Evolutionary conservation across 2,329 filamentous ascomycete species (phyloP), one percentile per base, ranked within the genome.

Genomic region (Neofusicoccum laricinum): DNA sequence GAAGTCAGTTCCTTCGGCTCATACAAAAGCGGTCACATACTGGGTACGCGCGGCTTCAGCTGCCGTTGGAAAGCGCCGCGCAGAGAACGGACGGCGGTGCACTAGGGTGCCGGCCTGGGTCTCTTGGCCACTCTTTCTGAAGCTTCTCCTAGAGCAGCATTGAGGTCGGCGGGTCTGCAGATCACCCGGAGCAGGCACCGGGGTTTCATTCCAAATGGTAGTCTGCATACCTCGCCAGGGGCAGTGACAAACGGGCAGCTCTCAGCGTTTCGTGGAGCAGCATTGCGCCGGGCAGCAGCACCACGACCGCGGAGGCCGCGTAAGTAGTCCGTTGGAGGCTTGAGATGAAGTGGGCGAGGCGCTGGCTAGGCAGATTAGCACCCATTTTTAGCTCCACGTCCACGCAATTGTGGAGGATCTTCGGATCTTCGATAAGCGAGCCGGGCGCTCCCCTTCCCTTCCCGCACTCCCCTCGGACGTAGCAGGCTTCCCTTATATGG

Each of bases 321-420:
- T 55, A 38, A 55, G 34, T 30, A 19, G 36, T 41, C 32, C 12
- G 11, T 21, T 19, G 17, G 12, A 15, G 36, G 36, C 51, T 55
- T 40, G 17, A 30, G 17, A 25, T 55, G 51, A 25, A 25, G 51
- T 55, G 19, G 36, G 34, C 19, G 51, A 55, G 51, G 51, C 51
- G 51, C 21, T 41, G 25, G 8, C 51, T 55, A 55, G 19, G 51
- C 51, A 55, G 14, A 55, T 55, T 55, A 55, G 49, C 34, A 34
- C 17, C 51, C 51, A 55, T 30, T 55, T 55, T 55, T 40, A 55
- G 36, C 19, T n/a, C 14, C 34, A 41, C 15, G 51, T 15, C 11
- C 51, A 55, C 51, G 51, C 34, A 55, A 55, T 48, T 25, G 34
- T 41, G 51, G 34, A 55, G 51, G 34, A 55, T 55, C 51, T n/a